These are phyloP conservation scores for Penicillium psychrosexuale DNA, from an alignment of 2,329 filamentous ascomycete genomes.

Conservation along the genomic window DNA sequence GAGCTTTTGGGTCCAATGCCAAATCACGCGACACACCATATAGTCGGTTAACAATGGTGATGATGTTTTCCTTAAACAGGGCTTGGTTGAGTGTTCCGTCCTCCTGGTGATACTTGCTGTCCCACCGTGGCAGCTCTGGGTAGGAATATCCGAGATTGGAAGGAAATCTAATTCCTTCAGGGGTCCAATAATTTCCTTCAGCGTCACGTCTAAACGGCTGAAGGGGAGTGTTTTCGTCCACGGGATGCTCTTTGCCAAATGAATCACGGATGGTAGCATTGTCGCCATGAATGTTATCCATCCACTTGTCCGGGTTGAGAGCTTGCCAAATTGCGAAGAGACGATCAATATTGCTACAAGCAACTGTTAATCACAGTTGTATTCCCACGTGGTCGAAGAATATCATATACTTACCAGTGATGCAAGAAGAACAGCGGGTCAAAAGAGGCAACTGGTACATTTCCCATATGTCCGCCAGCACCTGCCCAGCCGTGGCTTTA, in stretches of 20 bases:
- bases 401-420: conserved; percentile 48
- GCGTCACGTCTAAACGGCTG: conserved; percentile 4
- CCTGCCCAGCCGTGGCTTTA: conserved; percentile 52
- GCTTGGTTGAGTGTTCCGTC: conserved; percentile 2
- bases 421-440: conserved; percentile 78
- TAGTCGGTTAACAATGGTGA: neutral
- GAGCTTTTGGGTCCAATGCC: conserved; percentile 4
- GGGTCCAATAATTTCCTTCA: conserved; percentile 5
- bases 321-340: conserved; percentile 16
- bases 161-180: neutral
- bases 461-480: conserved; percentile 64
- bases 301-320: conserved; percentile 7
- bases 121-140: conserved; percentile 4
- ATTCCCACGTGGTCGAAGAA: neutral
- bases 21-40: conserved; percentile 10
- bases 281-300: conserved; percentile 1
- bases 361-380: neutral
- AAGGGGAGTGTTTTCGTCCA: conserved; percentile 3
- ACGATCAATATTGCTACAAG: conserved; percentile 16
- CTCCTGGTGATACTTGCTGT: neutral
- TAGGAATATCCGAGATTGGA: conserved; percentile 8
- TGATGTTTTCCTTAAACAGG: conserved; percentile 1
- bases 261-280: conserved; percentile 6
- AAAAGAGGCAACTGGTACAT: conserved; percentile 70
- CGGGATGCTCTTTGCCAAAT: conserved; percentile 1